Conservation (phyloP, 1,284 basidiomycete genomes). For the Boletus albobrunnescens region DNA sequence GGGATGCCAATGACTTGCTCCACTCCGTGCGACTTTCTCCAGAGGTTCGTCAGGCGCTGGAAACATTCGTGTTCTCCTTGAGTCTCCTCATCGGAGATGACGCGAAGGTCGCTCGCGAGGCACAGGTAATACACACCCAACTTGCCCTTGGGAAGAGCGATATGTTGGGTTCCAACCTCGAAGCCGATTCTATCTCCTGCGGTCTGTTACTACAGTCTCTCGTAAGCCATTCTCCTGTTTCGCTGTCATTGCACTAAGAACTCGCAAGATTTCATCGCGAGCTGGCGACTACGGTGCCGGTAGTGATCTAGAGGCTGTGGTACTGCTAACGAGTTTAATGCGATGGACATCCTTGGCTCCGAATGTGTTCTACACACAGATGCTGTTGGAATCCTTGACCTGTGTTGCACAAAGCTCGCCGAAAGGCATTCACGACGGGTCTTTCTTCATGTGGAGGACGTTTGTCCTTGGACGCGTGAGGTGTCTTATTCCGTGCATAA, state of each 20-base stretch:
- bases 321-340: conserved; percentile 53
- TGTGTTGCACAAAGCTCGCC: conserved; percentile 53
- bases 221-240: conserved; percentile 36
- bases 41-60: conserved; percentile 53
- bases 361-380: conserved; percentile 62
- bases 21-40: conserved; percentile 47
- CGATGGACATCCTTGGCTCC: conserved; percentile 67
- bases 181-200: conserved; percentile 61
- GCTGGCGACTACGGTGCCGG: conserved; percentile 62
- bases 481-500: conserved; percentile 4
- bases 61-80: conserved; percentile 55
- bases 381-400: conserved; percentile 56
- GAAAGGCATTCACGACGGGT: conserved; percentile 31
- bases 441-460: conserved; percentile 56
- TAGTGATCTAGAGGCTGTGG: conserved; percentile 49
- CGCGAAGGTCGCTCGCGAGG: conserved; percentile 59
- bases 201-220: conserved; percentile 56
- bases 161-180: conserved; percentile 51
- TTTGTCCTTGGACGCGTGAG: conserved; percentile 70
- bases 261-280: conserved; percentile 51
- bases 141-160: conserved; percentile 55
- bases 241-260: conserved; percentile 5
- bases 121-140: conserved; percentile 67
- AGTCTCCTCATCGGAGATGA: conserved; percentile 62
- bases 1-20: conserved; percentile 54